A percentile compares a stretch with the other conserved stretches of the same genome.
phyloP scores from a whole-genome alignment of 768 basidiomycete genomes.

The Cantharellus anzutake region DNA sequence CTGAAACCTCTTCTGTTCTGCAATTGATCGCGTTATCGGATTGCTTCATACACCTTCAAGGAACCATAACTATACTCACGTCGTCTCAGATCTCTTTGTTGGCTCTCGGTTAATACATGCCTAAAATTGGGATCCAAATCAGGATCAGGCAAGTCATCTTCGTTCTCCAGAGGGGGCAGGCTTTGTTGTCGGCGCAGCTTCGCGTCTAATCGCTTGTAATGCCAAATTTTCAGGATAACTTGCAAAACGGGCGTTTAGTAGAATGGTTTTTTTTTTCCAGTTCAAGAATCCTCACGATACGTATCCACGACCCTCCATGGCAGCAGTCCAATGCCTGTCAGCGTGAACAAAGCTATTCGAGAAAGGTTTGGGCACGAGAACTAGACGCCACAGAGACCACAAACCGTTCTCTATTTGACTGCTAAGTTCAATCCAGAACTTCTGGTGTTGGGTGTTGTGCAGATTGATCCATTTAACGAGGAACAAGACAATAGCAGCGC shows the following conservation, averaged over 20 bases:
- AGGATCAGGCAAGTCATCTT: slow-evolving; percentile 70
- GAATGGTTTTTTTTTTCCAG: background rate
- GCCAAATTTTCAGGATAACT: slow-evolving; percentile 46
- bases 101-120: slow-evolving; percentile 44
- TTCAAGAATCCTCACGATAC: slow-evolving; percentile 30
- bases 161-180: slow-evolving; percentile 49
- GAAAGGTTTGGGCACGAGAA: background rate
- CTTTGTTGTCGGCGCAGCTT: slow-evolving; percentile 40
- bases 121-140: slow-evolving; percentile 48
- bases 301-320: slow-evolving; percentile 61
- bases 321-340: slow-evolving; percentile 60
- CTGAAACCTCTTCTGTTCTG: slow-evolving; percentile 52
- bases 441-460: slow-evolving; percentile 46
- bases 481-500: slow-evolving; percentile 64
- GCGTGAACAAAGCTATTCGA: slow-evolving; percentile 46
- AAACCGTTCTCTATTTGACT: slow-evolving; percentile 61
- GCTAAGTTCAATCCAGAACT: slow-evolving; percentile 65
- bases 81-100: slow-evolving; percentile 44
- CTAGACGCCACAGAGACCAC: slow-evolving; percentile 1
- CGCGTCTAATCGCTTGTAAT: slow-evolving; percentile 42
- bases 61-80: slow-evolving; percentile 24
- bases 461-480: slow-evolving; percentile 48
- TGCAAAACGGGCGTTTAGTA: too few species aligned
- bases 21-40: background rate
- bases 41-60: slow-evolving; percentile 1